Evolutionary conservation across 2,329 filamentous ascomycete species (phyloP), one percentile per base, ranked within the genome.

Genomic region (Penicillium brasilianum): DNA sequence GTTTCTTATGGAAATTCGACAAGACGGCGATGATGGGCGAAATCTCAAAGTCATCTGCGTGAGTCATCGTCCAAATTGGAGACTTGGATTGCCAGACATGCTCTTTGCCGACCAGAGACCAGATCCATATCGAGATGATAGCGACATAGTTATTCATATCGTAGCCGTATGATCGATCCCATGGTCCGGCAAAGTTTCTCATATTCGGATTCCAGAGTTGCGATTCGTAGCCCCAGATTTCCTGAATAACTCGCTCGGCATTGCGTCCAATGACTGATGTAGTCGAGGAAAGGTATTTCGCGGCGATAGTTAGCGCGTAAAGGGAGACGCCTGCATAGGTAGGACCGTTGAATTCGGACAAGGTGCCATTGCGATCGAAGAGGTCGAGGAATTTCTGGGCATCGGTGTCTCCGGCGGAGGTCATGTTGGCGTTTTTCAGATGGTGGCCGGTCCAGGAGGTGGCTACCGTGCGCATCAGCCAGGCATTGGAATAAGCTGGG

Each of bases 291-390:
- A 87, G 75, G 66, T 89, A 89, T 62, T 87, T 87, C 13, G 81
- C 81, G 82, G 85, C 87, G 0, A 88, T 72, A 1, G 83, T 82
- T 6, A 89, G 74, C 0, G 84, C 87, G 51, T 81, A 87, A 2
- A 89, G 75, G 0, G 84, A 86, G 0, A 89, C 84, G 0, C 87
- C 87, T 0, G 85, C 84, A 66, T 89, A 89, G 0, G 87, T 89
- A 4, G 84, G 84, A 0, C 82, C 83, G 66, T 88, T 88, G 72
- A 87, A 88, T 65, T 88, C 86, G 1, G 84, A 87, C 0, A 89
- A 78, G 0, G 86, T 88, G 61, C 83, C 76, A 57, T 82, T 79
- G 5, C 78, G 76, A 61, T 83, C 77, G 64, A 88, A 89, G 0
- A 89, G 78, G 32, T 83, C 78, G 8, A 88, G 77, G 44, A 88